Conservation (phyloP, 805 yeast genomes). For the Ogataea pignaliae region DNA sequence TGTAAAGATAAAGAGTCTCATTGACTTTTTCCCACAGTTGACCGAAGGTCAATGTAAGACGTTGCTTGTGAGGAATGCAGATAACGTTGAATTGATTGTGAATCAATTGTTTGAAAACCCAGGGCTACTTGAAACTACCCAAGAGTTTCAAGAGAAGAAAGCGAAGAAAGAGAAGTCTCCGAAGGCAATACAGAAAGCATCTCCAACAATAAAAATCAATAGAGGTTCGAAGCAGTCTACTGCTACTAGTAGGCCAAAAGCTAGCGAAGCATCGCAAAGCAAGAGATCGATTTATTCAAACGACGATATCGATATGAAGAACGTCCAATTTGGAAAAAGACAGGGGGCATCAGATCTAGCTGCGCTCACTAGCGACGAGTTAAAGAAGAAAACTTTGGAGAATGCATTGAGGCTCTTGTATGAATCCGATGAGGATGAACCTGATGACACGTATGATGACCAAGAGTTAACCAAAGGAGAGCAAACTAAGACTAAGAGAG, state of each 20-base stretch:
- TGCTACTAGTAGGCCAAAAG: too few relatives aligned
- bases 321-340: slow-evolving; percentile 35
- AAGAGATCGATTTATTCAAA: slow-evolving; percentile 27
- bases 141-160: slow-evolving; percentile 22
- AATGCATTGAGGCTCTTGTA: slow-evolving; percentile 58
- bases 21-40: slow-evolving; percentile 68
- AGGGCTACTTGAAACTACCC: slow-evolving; percentile 31
- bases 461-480: slow-evolving; percentile 37
- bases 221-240: background rate
- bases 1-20: slow-evolving; percentile 36
- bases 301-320: slow-evolving; percentile 23
- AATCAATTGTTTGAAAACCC: slow-evolving; percentile 63
- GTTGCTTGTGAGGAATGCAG: slow-evolving; percentile 43
- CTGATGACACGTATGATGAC: slow-evolving; percentile 73
- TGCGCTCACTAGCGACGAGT: slow-evolving; percentile 30
- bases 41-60: slow-evolving; percentile 41
- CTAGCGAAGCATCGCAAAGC: too few relatives aligned
- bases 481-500: background rate
- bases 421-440: slow-evolving; percentile 79
- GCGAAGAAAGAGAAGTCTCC: background rate
- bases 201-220: background rate
- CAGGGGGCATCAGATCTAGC: slow-evolving; percentile 14
- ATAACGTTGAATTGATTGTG: slow-evolving; percentile 55
- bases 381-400: slow-evolving; percentile 53
- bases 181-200: background rate